These are phyloP conservation scores for Millerago galiae DNA, from an alignment of 805 yeast species.

Conservation along the genomic window DNA sequence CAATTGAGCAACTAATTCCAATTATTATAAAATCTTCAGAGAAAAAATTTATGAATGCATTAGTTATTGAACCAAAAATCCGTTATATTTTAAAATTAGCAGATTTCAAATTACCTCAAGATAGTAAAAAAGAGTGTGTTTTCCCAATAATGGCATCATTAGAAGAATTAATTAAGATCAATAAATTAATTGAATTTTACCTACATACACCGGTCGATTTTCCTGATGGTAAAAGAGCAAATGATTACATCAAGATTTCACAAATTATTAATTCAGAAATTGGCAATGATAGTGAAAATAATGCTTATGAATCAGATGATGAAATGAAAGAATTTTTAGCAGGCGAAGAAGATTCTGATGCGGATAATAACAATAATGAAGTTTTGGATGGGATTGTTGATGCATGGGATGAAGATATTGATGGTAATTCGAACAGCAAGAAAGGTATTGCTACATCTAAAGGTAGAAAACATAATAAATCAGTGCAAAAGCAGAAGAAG, in stretches of 20 bases:
- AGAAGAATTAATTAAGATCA: conserved; percentile 28
- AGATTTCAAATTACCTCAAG: conserved; percentile 40
- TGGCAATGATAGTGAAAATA: conserved; percentile 28
- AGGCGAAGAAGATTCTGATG: conserved; percentile 25
- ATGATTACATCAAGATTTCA: conserved; percentile 24
- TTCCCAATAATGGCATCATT: conserved; percentile 29
- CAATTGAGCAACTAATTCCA: conserved; percentile 2
- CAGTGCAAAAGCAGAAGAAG: conserved; percentile 4
- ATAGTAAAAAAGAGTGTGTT: conserved; percentile 33
- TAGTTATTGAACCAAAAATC: conserved; percentile 42
- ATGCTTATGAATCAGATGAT: conserved; percentile 24
- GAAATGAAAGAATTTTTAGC: conserved; percentile 26
- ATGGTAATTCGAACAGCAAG: background rate
- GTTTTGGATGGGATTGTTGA: conserved; percentile 12
- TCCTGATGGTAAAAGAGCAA: conserved; percentile 29
- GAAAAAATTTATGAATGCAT: conserved; percentile 16
- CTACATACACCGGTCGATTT: conserved; percentile 29
- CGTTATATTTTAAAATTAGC: conserved; percentile 40
- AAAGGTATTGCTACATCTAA: conserved; percentile 21
- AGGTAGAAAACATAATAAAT: conserved; percentile 2
- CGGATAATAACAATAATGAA: conserved; percentile 24
- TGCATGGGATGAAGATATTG: conserved; percentile 8
- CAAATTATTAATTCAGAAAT: conserved; percentile 10
- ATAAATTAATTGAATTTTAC: conserved; percentile 37
- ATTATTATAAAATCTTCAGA: conserved; percentile 18